These are phyloP conservation scores for Neoascochyta sp. DNA, from an alignment of 2,329 filamentous ascomycete genomes.

Conservation along the genomic window DNA sequence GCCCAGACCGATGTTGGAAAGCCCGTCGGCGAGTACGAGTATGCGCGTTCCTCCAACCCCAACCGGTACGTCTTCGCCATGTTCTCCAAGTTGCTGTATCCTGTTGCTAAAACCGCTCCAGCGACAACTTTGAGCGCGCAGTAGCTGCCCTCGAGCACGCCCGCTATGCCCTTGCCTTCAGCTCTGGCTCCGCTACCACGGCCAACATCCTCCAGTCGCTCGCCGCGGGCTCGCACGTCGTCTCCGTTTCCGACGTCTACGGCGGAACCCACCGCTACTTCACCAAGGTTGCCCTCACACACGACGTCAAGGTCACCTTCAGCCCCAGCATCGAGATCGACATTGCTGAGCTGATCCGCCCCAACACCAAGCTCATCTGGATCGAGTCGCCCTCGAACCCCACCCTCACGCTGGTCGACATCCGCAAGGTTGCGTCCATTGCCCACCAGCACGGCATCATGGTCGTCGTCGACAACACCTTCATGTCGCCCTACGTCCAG, in stretches of 20 bases:
- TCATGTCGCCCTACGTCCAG: constrained; percentile 93
- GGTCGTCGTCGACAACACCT: constrained; percentile 99
- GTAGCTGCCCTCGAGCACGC: constrained; percentile 91
- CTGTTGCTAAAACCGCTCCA: constrained; percentile 28
- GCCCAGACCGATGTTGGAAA: constrained; percentile 85
- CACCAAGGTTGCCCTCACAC: constrained; percentile 91
- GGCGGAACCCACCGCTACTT: constrained; percentile 98
- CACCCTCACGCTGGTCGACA: constrained; percentile 88
- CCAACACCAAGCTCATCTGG: constrained; percentile 92
- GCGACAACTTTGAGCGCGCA: constrained; percentile 87
- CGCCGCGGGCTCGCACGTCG: constrained; percentile 84
- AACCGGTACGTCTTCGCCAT: constrained; percentile 56
- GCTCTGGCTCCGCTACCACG: constrained; percentile 89
- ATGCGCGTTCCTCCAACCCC: constrained; percentile 88
- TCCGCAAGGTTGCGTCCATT: constrained; percentile 74
- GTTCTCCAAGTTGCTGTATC: background rate
- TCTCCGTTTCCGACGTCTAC: constrained; percentile 96
- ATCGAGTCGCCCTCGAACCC: constrained; percentile 96
- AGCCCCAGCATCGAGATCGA: constrained; percentile 88
- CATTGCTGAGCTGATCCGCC: constrained; percentile 76
- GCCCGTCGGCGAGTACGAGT: constrained; percentile 87
- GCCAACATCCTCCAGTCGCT: constrained; percentile 91
- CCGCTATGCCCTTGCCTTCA: constrained; percentile 88
- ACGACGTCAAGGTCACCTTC: constrained; percentile 92
- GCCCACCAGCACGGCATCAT: constrained; percentile 86